Base-by-base conservation (phyloP, 768 basidiomycete genomes). In the Boletellus sp. region DNA sequence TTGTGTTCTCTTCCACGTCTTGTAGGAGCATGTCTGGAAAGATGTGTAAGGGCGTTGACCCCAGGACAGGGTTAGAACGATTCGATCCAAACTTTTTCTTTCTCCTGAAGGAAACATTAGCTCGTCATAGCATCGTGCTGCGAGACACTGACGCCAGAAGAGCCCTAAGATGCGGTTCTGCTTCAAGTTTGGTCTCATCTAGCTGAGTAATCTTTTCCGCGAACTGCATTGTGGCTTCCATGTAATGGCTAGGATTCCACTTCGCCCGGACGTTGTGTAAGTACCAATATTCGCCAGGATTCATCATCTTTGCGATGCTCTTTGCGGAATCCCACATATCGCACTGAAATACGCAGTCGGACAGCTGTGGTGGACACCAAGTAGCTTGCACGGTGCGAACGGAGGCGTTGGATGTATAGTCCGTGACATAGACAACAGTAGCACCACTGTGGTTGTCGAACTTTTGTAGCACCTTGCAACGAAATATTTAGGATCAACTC, bases 401-500 rank as follows among this genome's bases (percentile, higher is more conserved):
- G 7, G 55, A 51, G 5, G 66, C 42, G 47, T 79, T 80, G 36
- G 52, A 55, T 6, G 84, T 83, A 58, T 84, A 86, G 56, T 87
- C 85, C 1, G 85, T 86, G 44, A 84, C 81, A 61, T 79, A 85
- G 12, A 87, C 51, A 26, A 66, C 74, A 50, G 74, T 72, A 3
- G 75, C 68, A 6, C 56, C 64, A 32, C 67, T 64, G n/a, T 68
- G 58, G 50, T 72, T 76, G 32, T 51, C 42, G 42, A 75, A 70
- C 9, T 69, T 74, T 45, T 75, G 64, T 10, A 85, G 50, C 17
- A 86, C 71, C 85, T 86, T 48, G 48, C 11, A 32, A 23, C 15
- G 20, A 53, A 34, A 16, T 20, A 22, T 33, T 51, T 13, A 41
- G 22, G 19, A 38, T 13, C 11, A 4, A 24, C 10, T 36, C 26